phyloP scores from a whole-genome alignment of 306 rosid genomes.

The Cicer yamashitae region DNA sequence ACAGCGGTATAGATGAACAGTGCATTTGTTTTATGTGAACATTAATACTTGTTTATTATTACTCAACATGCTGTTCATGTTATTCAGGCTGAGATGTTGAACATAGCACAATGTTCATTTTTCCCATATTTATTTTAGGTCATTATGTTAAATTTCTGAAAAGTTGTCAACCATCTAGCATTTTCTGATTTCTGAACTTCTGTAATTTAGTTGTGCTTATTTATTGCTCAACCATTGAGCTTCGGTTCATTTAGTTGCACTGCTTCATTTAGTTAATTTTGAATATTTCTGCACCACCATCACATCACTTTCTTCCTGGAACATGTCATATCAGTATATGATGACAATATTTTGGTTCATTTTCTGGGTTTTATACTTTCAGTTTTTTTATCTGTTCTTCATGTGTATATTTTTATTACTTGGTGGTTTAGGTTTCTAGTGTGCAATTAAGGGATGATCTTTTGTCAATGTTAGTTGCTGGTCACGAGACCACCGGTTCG shows the following conservation, averaged over 20 bases:
- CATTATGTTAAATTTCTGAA: background rate
- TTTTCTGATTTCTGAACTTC: conserved; percentile 22
- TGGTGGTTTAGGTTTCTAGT: conserved; percentile 72
- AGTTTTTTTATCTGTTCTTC: conserved; percentile 14
- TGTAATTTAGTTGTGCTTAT: conserved; percentile 3
- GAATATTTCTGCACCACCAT: background rate
- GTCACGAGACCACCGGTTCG: conserved; percentile 95
- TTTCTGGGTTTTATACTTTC: conserved; percentile 10
- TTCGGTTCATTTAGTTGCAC: conserved; percentile 28
- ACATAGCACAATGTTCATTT: conserved; percentile 12
- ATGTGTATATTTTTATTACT: conserved; percentile 38
- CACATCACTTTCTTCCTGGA: conserved; percentile 6
- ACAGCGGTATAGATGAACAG: background rate
- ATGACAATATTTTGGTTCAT: background rate
- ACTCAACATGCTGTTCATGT: conserved; percentile 2
- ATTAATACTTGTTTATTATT: conserved; percentile 13
- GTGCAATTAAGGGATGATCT: conserved; percentile 91
- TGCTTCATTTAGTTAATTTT: background rate
- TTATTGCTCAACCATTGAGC: conserved; percentile 6
- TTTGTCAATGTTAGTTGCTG: conserved; percentile 92
- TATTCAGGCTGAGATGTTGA: conserved; percentile 10
- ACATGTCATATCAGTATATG: conserved; percentile 17
- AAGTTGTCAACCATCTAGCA: background rate
- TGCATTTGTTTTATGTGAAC: conserved; percentile 9
- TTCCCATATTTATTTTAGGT: conserved; percentile 3